Base-by-base conservation (phyloP, 2,329 filamentous ascomycete genomes). In the Diaporthe nobilis region DNA sequence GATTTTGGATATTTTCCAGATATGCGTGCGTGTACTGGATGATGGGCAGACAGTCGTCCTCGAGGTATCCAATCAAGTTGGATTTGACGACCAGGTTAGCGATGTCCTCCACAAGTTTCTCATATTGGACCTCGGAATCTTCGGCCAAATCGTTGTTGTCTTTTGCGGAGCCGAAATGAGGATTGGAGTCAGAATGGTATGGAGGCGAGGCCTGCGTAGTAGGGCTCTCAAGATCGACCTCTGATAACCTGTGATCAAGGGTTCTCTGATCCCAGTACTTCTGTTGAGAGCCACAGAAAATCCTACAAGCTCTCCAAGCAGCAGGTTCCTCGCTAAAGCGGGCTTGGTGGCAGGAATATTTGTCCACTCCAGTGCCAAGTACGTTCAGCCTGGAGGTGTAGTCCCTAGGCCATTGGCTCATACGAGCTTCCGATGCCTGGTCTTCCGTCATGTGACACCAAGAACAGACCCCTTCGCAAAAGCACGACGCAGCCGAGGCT, bases 261-360 rank as follows among this genome's bases (percentile, higher is more conserved):
- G 4, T 28, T 4, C 7, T 1, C 31, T 28, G 25, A 17, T 55
- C 53, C 28, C 20, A 9, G 1, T 20, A 17, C 25, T 34, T 6
- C 15, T 20, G 5, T 9, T 57, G 6, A 4, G 28, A 6, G 7
- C 12, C 3, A 34, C 7, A 57, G 6, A 34, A 20, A 20, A 2
- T 4, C 0, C 0, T 7, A 8, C 3, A 9, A 8, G 5, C 2
- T 31, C 31, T 8, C 12, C 28, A 4, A 34, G 28, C 15, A 34
- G 15, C 53, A 34, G 53, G 15, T 7, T 3, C 28, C 28, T 57
- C 53, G 6, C 6, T 20, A 17, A 20, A 4, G 8, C 20, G 15
- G 2, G 22, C 22, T 34, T 34, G 2, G 1, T 7, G 15, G 7
- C 13, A 34, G 25, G 15, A 4, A 34, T 20, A 57, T 20, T 17